phyloP scores from a whole-genome alignment of 805 yeast species.

The Groenewaldozyma salmanticensis region DNA sequence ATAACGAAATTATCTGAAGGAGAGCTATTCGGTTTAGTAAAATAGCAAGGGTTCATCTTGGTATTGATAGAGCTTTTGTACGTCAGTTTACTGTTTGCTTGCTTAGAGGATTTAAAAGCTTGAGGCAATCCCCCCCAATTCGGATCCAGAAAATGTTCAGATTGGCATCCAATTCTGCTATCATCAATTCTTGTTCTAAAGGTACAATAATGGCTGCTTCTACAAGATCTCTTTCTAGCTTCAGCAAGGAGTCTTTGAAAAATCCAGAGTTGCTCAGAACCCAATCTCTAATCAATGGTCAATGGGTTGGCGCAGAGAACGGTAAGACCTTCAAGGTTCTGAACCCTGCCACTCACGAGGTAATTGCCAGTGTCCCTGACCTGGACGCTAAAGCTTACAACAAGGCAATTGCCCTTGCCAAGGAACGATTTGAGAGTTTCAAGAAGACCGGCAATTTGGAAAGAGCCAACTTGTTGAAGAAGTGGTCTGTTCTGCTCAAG shows the following conservation, averaged over 20 bases:
- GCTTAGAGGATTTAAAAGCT: too few relatives aligned
- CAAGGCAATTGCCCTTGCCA: conserved; percentile 48
- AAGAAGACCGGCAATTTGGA: conserved; percentile 46
- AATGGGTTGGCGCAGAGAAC: conserved; percentile 47
- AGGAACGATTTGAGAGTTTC: conserved; percentile 42
- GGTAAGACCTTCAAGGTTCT: conserved; percentile 48
- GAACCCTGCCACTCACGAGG: conserved; percentile 63
- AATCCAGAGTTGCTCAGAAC: conserved; percentile 16
- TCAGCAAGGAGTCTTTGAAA: conserved; percentile 4
- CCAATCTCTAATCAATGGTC: conserved; percentile 46
- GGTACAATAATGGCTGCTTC: conserved; percentile 6
- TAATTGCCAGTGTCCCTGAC: conserved; percentile 48
- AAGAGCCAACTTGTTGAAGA: conserved; percentile 43
- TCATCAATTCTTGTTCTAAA: too few relatives aligned
- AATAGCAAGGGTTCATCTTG: too few relatives aligned
- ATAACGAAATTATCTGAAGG: too few relatives aligned
- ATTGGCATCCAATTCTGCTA: too few relatives aligned
- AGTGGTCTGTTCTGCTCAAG: conserved; percentile 43
- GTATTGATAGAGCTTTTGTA: too few relatives aligned
- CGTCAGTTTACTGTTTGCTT: too few relatives aligned
- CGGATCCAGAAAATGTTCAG: too few relatives aligned
- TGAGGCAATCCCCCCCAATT: too few relatives aligned
- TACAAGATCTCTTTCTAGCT: conserved; percentile 3
- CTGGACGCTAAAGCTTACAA: conserved; percentile 40
- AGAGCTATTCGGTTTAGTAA: too few relatives aligned